These are phyloP conservation scores for Sporothrix protearum DNA, from an alignment of 2,329 filamentous ascomycete species.

Conservation along the genomic window DNA sequence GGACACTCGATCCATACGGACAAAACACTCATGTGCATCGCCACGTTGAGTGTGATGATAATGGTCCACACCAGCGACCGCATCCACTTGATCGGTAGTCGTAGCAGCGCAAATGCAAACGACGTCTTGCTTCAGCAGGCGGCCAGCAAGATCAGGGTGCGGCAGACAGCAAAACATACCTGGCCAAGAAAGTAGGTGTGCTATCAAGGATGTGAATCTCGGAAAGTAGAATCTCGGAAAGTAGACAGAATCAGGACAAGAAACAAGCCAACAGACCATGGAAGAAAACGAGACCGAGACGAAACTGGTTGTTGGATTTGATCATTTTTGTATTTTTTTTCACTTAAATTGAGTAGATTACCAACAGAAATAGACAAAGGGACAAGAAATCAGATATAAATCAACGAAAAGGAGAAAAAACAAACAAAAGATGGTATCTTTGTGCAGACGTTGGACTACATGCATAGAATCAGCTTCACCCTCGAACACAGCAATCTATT, in stretches of 20 bases:
- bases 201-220: not conserved
- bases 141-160: conserved; percentile 24
- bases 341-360: not conserved
- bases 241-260: not conserved
- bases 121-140: conserved; percentile 36
- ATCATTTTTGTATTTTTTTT: not conserved
- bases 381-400: not conserved
- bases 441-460: not conserved
- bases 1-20: conserved; percentile 24
- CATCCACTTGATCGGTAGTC: conserved; percentile 31
- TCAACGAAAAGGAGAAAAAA: not conserved
- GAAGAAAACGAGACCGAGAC: not conserved
- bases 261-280: not conserved
- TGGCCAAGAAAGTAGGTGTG: not conserved
- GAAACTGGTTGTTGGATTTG: not conserved
- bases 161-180: conserved; percentile 10
- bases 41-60: conserved; percentile 35
- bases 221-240: not conserved
- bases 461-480: not conserved
- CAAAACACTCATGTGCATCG: conserved; percentile 31
- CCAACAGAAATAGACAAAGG: not conserved
- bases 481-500: not conserved
- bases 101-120: conserved; percentile 38
- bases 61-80: conserved; percentile 33
- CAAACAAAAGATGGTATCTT: conserved; percentile 15